These are phyloP conservation scores for Abrus precatorius DNA, from an alignment of 306 rosid species.

Conservation along the genomic window DNA sequence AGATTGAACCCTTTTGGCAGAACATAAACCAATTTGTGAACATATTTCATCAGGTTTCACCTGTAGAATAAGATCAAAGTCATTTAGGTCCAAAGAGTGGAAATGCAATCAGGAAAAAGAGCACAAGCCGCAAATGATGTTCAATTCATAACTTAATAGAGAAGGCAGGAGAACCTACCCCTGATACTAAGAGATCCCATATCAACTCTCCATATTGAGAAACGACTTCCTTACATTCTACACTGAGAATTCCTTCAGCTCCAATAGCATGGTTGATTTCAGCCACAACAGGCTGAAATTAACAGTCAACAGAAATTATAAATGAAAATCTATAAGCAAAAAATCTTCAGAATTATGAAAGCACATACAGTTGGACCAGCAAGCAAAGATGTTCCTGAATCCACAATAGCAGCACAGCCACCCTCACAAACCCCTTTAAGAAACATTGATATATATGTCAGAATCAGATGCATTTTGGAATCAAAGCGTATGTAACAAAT, in stretches of 20 bases:
- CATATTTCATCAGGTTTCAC: conserved; percentile 67
- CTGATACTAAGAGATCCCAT: conserved; percentile 85
- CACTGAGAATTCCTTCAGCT: conserved; percentile 86
- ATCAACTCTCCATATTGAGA: conserved; percentile 84
- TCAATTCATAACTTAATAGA: not conserved
- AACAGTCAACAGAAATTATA: conserved; percentile 29
- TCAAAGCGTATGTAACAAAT: conserved; percentile 15
- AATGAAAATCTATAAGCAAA: not conserved
- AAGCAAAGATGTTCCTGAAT: conserved; percentile 91
- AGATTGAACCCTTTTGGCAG: conserved; percentile 48
- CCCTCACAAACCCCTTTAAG: conserved; percentile 74
- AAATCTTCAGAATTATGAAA: conserved; percentile 27
- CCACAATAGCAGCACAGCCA: conserved; percentile 89
- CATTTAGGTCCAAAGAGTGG: conserved; percentile 21
- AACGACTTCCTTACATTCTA: conserved; percentile 79
- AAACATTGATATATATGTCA: conserved; percentile 36
- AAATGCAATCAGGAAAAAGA: conserved; percentile 2
- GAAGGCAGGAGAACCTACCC: conserved; percentile 58
- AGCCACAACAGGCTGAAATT: conserved; percentile 68
- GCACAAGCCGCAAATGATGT: not conserved
- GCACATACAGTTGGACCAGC: conserved; percentile 86
- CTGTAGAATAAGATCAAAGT: conserved; percentile 59
- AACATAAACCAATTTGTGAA: conserved; percentile 69
- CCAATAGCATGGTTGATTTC: conserved; percentile 93
- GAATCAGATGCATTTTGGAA: conserved; percentile 32